phyloP scores from a whole-genome alignment of 441 rosid genomes.

The Adansonia rubrostipa region DNA sequence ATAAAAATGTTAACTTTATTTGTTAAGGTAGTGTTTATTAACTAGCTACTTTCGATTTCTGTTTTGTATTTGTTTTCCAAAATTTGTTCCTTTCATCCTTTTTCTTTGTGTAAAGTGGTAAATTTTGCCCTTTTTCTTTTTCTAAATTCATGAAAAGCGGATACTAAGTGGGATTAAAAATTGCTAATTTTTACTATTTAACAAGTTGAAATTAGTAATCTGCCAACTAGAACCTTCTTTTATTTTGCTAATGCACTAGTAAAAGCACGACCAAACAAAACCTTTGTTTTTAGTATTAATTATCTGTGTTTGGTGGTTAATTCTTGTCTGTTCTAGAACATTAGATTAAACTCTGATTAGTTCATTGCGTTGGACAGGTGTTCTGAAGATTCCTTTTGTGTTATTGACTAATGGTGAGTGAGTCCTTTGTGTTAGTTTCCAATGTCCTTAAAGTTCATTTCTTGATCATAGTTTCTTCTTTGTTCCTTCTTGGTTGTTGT shows the following conservation, averaged over 20 bases:
- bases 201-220: neutral
- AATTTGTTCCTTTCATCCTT: neutral
- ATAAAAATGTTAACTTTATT: neutral
- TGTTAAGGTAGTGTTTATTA: neutral
- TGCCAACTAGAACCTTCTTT: neutral
- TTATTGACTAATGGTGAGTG: slow-evolving; percentile 81
- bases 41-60: neutral
- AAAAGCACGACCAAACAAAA: neutral
- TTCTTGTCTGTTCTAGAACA: neutral
- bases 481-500: neutral
- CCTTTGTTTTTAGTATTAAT: neutral
- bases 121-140: neutral
- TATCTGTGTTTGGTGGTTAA: neutral
- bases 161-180: neutral
- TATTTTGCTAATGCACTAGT: neutral
- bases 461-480: neutral
- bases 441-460: neutral
- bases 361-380: slow-evolving; percentile 43
- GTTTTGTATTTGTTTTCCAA: neutral
- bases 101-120: neutral
- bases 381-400: slow-evolving; percentile 64
- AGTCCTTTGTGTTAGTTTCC: slow-evolving; percentile 13
- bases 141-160: neutral
- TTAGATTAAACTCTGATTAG: slow-evolving; percentile 17
- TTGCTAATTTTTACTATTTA: neutral